Evolutionary conservation across 352 stramenopile species (phyloP), one percentile per base, ranked within the genome.

Genomic region (Phytophthora agathidicida): DNA sequence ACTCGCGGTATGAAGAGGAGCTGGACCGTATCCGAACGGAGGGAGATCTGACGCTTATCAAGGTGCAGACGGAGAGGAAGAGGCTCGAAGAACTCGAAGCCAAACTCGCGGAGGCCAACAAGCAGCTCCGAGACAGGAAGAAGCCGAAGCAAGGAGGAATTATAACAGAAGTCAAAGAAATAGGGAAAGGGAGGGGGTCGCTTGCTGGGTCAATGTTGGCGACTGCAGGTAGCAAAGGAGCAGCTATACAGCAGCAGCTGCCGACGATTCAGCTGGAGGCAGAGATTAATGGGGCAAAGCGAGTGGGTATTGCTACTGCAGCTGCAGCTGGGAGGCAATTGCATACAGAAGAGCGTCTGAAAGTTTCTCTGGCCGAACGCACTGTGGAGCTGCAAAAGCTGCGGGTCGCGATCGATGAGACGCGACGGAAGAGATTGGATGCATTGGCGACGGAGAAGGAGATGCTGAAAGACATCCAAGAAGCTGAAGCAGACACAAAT

Each of bases 11-110:
- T 38, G 88, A 93, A 31, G 75, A 96, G 11, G 79, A 94, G 51
- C 75, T 98, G 50, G 91, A 96, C n/a, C 94, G 96, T 57, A 89
- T 93, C 43, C 80, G 80, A 13, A 83, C 77, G 0, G 80, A 90
- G 28, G 80, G 77, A 26, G 80, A 90, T 61, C 39, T 90, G 45
- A 71, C 69, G 51, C 71, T 90, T 6, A 81, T 90, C 51, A 78
- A 75, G 22, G 66, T 71, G 33, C 80, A 90, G 46, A 93, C 96
- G 45, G 96, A 97, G 90, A 88, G 72, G 35, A 90, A 97, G 50
- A 96, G 94, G 45, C 80, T 96, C 52, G 55, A 65, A 6, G 75
- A 88, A 46, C 68, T 94, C 0, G 96, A 98, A 48, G 68, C 71
- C 27, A 76, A 89, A 53, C 86, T 98, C 71, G 83, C 91, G n/a